Base-by-base conservation (phyloP, 2,329 filamentous ascomycete species). In the Geosmithia flava region DNA sequence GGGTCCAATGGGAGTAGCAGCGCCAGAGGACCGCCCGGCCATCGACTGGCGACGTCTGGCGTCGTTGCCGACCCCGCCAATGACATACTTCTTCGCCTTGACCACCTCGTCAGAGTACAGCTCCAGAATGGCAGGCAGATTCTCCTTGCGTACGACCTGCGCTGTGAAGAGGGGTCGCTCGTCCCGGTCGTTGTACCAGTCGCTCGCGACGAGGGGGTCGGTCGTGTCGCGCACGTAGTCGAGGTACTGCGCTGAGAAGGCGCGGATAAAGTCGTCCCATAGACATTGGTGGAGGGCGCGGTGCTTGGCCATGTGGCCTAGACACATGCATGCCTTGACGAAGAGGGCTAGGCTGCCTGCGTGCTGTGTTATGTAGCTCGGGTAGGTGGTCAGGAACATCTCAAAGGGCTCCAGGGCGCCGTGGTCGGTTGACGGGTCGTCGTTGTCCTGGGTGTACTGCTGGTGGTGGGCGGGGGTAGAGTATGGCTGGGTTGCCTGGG, bases 181-280 rank as follows among this genome's bases (percentile, higher is more conserved):
- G 2, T 52, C 49, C 1, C 59, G 54, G 20, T 55, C 56, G 44
- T 63, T 68, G 54, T 58, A 72, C 65, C 69, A 77, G 23, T 70
- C 57, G 3, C 70, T 56, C 2, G 66, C 67, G 3, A 64, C 58
- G 8, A 69, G 59, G 0, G 62, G 52, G 20, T 61, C 55, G 2
- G 58, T 54, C 1, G 57, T 49, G 2, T 54, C 53, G 2, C 55
- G 48, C 20, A 70, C 62, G 48, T 77, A 76, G 1, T 55, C 52
- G 7, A 66, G 52, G 52, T 68, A 79, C 1, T 67, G 63, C 1
- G 56, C 56, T 2, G 66, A 61, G 46, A 70, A 76, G 2, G 59
- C 56, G 7, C 68, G 60, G 29, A 79, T 67, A 47, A 77, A 74
- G 48, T 78, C 75, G 53, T 79, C 76, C 50, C 69, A 78, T 0